Evolutionary conservation across 2,329 filamentous ascomycete genomes (phyloP).

Genomic region (Penicillium psychrosexuale): DNA sequence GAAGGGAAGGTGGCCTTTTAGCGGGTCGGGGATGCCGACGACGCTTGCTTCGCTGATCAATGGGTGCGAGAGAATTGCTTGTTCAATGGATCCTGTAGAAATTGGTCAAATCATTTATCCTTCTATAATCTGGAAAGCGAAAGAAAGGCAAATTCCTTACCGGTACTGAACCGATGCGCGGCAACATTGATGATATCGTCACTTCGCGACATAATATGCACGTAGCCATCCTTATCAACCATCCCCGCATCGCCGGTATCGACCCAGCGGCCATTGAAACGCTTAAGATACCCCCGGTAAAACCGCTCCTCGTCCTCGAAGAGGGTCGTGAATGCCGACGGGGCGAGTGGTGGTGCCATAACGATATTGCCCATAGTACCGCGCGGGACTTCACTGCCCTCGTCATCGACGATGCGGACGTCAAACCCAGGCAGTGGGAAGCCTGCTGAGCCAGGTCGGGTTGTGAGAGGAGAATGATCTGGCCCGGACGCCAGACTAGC

Average conservation of each 20-base stretch:
- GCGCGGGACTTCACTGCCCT: constrained; percentile 65
- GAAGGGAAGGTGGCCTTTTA: constrained; percentile 90
- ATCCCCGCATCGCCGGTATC: constrained; percentile 90
- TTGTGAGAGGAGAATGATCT: constrained; percentile 50
- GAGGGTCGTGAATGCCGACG: constrained; percentile 79
- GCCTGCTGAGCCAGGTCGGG: constrained; percentile 83
- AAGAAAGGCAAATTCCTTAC: constrained; percentile 46
- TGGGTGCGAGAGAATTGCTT: constrained; percentile 80
- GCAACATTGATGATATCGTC: constrained; percentile 97
- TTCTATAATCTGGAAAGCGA: not conserved
- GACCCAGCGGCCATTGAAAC: constrained; percentile 78
- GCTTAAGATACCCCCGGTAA: constrained; percentile 77
- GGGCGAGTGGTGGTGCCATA: constrained; percentile 74
- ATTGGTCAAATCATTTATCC: not conserved
- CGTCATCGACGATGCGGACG: constrained; percentile 77
- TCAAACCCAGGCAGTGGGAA: constrained; percentile 92
- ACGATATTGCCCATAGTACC: constrained; percentile 91
- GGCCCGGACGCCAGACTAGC: constrained; percentile 20
- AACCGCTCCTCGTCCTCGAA: constrained; percentile 86
- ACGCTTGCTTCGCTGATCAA: constrained; percentile 80
- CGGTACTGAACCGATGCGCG: constrained; percentile 84
- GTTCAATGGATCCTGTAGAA: constrained; percentile 74
- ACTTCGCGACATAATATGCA: constrained; percentile 61
- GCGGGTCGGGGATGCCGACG: constrained; percentile 75
- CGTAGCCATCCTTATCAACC: constrained; percentile 70